These are phyloP conservation scores for Podospora anserina DNA, from an alignment of 495 filamentous ascomycete species.

Conservation along the genomic window DNA sequence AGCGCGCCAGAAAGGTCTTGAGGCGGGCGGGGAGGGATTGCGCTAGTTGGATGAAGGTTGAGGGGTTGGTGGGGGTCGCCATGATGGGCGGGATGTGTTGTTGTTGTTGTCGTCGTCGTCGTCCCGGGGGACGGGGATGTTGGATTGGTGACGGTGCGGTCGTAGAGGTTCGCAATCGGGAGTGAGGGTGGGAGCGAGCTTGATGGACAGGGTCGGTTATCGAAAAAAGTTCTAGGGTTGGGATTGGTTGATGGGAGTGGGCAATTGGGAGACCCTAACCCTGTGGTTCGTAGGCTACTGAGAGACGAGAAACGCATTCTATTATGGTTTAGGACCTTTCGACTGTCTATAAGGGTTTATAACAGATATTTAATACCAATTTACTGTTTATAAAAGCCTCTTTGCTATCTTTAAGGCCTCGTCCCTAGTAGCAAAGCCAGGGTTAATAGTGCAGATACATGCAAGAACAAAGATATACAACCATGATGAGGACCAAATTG, in stretches of 20 bases:
- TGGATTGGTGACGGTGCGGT: not conserved
- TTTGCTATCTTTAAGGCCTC: too few relatives aligned
- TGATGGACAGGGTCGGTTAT: not conserved
- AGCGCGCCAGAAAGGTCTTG: constrained; percentile 83
- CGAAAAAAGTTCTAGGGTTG: constrained; percentile 1
- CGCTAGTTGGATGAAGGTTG: constrained; percentile 56
- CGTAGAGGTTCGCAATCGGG: not conserved
- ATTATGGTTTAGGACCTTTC: too few relatives aligned
- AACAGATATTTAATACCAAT: too few relatives aligned
- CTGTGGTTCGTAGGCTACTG: too few relatives aligned
- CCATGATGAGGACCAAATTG: not conserved
- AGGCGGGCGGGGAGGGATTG: constrained; percentile 67
- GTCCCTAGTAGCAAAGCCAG: not conserved
- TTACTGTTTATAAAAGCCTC: too few relatives aligned
- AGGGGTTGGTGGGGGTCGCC: constrained; percentile 24
- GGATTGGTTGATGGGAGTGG: not conserved
- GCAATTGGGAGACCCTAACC: not conserved
- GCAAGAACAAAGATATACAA: not conserved
- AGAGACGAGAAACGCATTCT: too few relatives aligned
- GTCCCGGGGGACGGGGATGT: constrained; percentile 23
- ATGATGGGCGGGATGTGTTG: constrained; percentile 16
- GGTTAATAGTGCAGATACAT: not conserved
- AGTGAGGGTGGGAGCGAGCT: not conserved
- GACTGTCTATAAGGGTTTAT: too few relatives aligned
- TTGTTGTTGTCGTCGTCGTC: constrained; percentile 38